These are phyloP conservation scores for Arabidopsis suecica DNA, from an alignment of 345 rosid genomes.

Conservation along the genomic window DNA sequence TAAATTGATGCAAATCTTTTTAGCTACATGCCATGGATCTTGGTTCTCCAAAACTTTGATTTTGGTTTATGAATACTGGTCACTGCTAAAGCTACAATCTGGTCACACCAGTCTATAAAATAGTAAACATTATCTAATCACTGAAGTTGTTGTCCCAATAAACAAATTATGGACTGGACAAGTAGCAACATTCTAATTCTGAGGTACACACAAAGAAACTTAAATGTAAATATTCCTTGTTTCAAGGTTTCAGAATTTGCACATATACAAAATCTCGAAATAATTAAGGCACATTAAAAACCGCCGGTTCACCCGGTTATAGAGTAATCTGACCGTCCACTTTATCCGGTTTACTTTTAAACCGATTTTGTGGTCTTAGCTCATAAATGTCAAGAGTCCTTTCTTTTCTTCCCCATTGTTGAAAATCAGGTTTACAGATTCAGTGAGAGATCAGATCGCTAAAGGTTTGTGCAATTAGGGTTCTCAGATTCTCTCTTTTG, in stretches of 20 bases:
- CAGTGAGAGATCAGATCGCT: too few relatives aligned
- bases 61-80: background rate
- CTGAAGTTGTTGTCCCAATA: background rate
- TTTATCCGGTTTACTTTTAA: background rate
- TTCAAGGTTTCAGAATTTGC: too few relatives aligned
- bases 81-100: background rate
- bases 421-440: background rate
- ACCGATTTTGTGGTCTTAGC: background rate
- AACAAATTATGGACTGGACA: background rate
- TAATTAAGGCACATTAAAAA: too few relatives aligned
- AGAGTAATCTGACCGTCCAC: background rate
- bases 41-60: background rate
- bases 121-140: background rate
- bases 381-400: background rate
- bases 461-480: too few relatives aligned
- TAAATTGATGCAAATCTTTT: constrained; percentile 9
- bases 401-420: background rate
- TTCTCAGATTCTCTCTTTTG: background rate
- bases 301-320: background rate
- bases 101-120: background rate
- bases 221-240: background rate
- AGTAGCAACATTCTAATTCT: background rate
- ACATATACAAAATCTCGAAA: too few relatives aligned
- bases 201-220: background rate
- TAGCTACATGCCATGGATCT: constrained; percentile 1